Percentiles rank a stretch among this genome's conserved stretches.
Evolutionary conservation across 805 yeast species (phyloP).

Genomic region (Kluyveromyces starmeri): DNA sequence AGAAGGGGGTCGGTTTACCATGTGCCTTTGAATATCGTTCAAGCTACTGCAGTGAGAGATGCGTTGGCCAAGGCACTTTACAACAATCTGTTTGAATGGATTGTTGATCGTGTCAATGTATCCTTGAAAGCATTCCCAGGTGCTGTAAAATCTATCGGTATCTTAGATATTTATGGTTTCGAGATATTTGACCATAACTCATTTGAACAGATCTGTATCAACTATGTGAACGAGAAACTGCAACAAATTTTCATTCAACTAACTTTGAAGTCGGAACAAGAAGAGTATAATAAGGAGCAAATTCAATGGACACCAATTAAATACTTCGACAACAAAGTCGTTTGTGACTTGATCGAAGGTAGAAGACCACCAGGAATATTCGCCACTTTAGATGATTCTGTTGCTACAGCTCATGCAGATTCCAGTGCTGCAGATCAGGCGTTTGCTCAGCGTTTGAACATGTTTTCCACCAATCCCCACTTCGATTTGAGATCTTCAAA

Average conservation of each 20-base stretch:
- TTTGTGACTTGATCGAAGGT: slow-evolving; percentile 92
- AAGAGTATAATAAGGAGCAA: slow-evolving; percentile 90
- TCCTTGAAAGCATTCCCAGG: slow-evolving; percentile 54
- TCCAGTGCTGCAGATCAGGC: slow-evolving; percentile 94
- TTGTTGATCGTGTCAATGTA: slow-evolving; percentile 79
- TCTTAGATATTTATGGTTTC: slow-evolving; percentile 91
- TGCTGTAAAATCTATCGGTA: slow-evolving; percentile 71
- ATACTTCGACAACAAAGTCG: slow-evolving; percentile 91
- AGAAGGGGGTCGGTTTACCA: slow-evolving; percentile 89
- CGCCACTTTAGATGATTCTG: slow-evolving; percentile 93
- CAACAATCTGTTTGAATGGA: slow-evolving; percentile 92
- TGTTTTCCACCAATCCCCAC: slow-evolving; percentile 75
- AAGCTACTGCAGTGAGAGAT: slow-evolving; percentile 91
- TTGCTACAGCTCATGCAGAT: slow-evolving; percentile 98
- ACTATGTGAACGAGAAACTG: slow-evolving; percentile 89
- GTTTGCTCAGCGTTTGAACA: slow-evolving; percentile 81
- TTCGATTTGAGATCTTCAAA: slow-evolving; percentile 83
- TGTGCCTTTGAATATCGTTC: slow-evolving; percentile 83
- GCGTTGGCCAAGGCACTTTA: slow-evolving; percentile 93
- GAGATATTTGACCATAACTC: slow-evolving; percentile 93
- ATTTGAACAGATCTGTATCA: slow-evolving; percentile 91
- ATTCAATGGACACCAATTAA: slow-evolving; percentile 97
- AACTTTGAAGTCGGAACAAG: slow-evolving; percentile 95
- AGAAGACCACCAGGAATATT: slow-evolving; percentile 93
- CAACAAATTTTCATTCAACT: slow-evolving; percentile 95